phyloP scores from a whole-genome alignment of 352 stramenopile genomes.

The Pythium pectinolyticum region DNA sequence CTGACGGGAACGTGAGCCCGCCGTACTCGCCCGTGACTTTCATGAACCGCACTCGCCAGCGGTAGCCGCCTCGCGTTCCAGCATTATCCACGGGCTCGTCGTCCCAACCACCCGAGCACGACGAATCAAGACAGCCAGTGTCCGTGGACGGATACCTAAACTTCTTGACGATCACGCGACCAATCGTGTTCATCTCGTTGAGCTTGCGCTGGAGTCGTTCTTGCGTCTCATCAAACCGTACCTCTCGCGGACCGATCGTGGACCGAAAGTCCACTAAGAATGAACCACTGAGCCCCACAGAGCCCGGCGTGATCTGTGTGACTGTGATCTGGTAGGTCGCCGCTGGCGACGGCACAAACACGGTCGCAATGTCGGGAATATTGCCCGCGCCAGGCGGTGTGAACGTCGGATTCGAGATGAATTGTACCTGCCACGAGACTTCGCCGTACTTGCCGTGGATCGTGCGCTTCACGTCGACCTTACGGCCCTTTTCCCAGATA shows the following conservation, averaged over 20 bases:
- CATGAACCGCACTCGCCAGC: conserved; percentile 75
- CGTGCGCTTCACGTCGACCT: conserved; percentile 83
- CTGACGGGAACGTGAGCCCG: conserved; percentile 71
- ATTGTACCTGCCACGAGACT: conserved; percentile 92
- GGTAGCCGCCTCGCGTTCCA: conserved; percentile 81
- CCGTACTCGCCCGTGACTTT: conserved; percentile 70
- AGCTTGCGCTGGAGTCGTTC: conserved; percentile 89
- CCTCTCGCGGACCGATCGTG: conserved; percentile 62
- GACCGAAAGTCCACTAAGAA: conserved; percentile 92
- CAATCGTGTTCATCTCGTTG: conserved; percentile 95
- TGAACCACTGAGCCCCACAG: conserved; percentile 80
- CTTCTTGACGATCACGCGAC: conserved; percentile 87
- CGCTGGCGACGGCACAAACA: conserved; percentile 32
- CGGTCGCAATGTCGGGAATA: conserved; percentile 61
- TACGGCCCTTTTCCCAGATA: conserved; percentile 51
- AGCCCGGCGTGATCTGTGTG: conserved; percentile 87
- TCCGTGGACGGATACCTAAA: conserved; percentile 83
- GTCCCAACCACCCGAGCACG: conserved; percentile 91
- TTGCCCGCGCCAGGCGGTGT: conserved; percentile 92
- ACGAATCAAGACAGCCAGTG: conserved; percentile 48
- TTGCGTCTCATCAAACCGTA: conserved; percentile 89
- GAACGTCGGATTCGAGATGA: conserved; percentile 90
- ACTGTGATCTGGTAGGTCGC: conserved; percentile 55
- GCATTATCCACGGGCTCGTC: conserved; percentile 65
- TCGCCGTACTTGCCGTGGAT: conserved; percentile 95